phyloP scores from a whole-genome alignment of 768 basidiomycete genomes.

The Pisolithus tinctorius region DNA sequence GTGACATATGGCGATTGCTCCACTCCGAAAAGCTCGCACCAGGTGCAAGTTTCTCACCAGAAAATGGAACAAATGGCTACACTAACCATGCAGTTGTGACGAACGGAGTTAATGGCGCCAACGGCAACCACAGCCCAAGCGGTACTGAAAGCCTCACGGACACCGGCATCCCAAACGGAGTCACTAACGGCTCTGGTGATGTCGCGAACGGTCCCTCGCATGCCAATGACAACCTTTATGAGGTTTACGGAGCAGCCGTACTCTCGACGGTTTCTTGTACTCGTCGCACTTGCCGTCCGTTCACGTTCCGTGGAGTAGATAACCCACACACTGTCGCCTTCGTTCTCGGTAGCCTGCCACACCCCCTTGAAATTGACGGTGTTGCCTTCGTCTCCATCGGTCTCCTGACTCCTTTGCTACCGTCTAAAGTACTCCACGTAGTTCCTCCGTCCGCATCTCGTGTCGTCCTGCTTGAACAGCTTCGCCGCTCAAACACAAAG shows the following conservation, averaged over 20 bases:
- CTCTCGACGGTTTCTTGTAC: constrained; percentile 57
- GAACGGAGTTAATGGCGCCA: not conserved
- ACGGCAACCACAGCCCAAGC: not conserved
- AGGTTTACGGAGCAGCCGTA: constrained; percentile 62
- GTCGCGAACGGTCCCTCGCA: constrained; percentile 18
- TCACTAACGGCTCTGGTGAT: not conserved
- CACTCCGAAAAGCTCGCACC: constrained; percentile 33
- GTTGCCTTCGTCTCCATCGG: constrained; percentile 59
- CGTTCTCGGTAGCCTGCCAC: constrained; percentile 49
- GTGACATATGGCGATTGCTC: constrained; percentile 55
- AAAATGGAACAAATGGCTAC: constrained; percentile 33
- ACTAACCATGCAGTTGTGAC: not conserved
- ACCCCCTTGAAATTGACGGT: constrained; percentile 43
- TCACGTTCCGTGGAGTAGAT: constrained; percentile 43
- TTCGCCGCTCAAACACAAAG: constrained; percentile 67
- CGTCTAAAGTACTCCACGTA: constrained; percentile 45
- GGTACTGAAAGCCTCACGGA: not conserved
- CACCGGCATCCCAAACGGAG: no score
- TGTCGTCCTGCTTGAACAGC: constrained; percentile 79
- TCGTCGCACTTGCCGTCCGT: constrained; percentile 54
- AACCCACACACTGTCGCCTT: constrained; percentile 66
- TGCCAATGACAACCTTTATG: constrained; percentile 30
- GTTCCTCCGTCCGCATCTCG: constrained; percentile 59
- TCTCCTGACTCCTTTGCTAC: constrained; percentile 63
- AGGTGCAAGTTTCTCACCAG: constrained; percentile 25